Evolutionary conservation across 371 early-diverging fungal genomes (phyloP).

Genomic region (Paraphysoderma sedebokerense): DNA sequence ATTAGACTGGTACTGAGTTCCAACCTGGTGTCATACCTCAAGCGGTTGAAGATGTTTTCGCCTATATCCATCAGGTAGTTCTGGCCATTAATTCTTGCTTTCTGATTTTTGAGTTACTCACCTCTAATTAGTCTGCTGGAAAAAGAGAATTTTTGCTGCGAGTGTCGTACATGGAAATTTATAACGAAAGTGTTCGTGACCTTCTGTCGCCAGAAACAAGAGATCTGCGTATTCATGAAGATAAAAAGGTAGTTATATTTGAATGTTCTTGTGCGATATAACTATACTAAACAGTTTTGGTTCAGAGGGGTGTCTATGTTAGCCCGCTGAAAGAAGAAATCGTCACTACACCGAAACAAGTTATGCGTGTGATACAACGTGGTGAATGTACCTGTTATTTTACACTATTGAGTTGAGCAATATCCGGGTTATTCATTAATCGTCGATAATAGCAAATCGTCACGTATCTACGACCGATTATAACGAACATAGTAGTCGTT

Average conservation of each 20-base stretch:
- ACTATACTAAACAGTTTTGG: too few relatives aligned
- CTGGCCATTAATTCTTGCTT: neutral
- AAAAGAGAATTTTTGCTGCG: slow-evolving; percentile 21
- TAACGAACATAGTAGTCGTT: slow-evolving; percentile 68
- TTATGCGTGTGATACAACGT: slow-evolving; percentile 48
- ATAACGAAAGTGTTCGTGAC: slow-evolving; percentile 2
- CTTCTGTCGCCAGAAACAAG: slow-evolving; percentile 38
- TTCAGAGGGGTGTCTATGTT: slow-evolving; percentile 76
- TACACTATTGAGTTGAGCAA: too few relatives aligned
- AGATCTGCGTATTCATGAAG: slow-evolving; percentile 67
- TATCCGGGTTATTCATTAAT: neutral
- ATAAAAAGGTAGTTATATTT: too few relatives aligned
- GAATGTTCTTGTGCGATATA: too few relatives aligned
- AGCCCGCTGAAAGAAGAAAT: slow-evolving; percentile 74
- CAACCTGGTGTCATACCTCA: slow-evolving; percentile 32
- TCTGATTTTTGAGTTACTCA: neutral
- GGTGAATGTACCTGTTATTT: slow-evolving; percentile 50
- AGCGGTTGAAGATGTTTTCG: slow-evolving; percentile 29
- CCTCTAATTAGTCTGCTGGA: slow-evolving; percentile 1
- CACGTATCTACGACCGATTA: slow-evolving; percentile 66
- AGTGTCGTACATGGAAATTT: slow-evolving; percentile 1
- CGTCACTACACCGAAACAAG: slow-evolving; percentile 66
- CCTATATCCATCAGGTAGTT: slow-evolving; percentile 17
- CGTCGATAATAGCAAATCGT: slow-evolving; percentile 33
- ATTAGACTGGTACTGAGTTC: slow-evolving; percentile 31